phyloP scores from a whole-genome alignment of 2,329 filamentous ascomycete species.

The Knoxdaviesia capensis region DNA sequence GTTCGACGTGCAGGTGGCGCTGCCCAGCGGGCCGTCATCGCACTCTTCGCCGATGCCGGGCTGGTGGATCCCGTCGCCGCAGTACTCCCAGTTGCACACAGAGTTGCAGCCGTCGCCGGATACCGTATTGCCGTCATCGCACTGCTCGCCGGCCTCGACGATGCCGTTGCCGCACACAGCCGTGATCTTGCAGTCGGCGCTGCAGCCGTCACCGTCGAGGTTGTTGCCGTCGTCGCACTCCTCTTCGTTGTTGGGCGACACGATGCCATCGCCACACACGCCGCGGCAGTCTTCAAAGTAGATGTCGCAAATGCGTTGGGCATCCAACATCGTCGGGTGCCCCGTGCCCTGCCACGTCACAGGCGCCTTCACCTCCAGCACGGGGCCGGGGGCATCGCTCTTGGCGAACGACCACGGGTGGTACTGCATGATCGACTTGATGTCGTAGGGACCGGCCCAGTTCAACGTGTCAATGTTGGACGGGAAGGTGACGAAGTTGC shows the following conservation, averaged over 20 bases:
- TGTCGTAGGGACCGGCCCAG: constrained; percentile 1
- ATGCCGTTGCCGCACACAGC: constrained; percentile 3
- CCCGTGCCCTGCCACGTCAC: not conserved
- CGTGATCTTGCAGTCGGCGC: not conserved
- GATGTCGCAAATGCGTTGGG: constrained; percentile 1
- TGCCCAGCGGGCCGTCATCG: not conserved
- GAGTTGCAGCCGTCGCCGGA: not conserved
- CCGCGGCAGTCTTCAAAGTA: not conserved
- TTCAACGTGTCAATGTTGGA: not conserved
- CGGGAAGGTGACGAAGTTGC: constrained; percentile 1
- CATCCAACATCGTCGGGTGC: constrained; percentile 1
- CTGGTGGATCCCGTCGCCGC: not conserved
- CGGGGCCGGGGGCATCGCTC: not conserved
- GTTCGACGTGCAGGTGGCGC: not conserved
- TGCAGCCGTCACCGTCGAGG: not conserved
- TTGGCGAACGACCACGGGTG: not conserved
- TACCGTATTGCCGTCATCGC: constrained; percentile 1
- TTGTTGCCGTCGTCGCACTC: constrained; percentile 3
- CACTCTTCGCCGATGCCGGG: not conserved
- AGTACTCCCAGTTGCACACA: not conserved
- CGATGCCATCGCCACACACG: constrained; percentile 3
- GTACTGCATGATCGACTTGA: constrained; percentile 4
- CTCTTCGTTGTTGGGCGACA: not conserved
- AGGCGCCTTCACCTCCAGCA: not conserved
- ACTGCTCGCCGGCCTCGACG: constrained; percentile 2